These are phyloP conservation scores for Zygosaccharomyces pseudobailii DNA, from an alignment of 1,139 yeast genomes.

Conservation along the genomic window DNA sequence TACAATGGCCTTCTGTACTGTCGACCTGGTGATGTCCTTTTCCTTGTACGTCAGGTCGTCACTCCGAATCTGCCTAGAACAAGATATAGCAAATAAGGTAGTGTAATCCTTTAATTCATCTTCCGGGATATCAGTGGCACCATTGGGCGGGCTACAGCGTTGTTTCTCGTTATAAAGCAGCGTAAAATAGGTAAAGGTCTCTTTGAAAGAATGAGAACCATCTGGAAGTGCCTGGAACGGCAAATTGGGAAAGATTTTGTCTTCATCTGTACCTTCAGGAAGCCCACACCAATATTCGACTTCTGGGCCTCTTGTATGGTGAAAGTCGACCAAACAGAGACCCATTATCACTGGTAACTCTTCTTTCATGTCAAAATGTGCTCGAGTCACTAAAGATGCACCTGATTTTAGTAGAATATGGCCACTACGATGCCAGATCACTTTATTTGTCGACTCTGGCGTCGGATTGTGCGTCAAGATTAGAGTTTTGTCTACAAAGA, in stretches of 20 bases:
- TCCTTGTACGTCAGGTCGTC: slow-evolving; percentile 55
- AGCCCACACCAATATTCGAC: slow-evolving; percentile 87
- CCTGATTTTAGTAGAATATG: not conserved
- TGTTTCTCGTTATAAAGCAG: slow-evolving; percentile 64
- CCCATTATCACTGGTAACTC: slow-evolving; percentile 54
- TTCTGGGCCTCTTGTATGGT: slow-evolving; percentile 92
- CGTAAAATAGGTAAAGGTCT: slow-evolving; percentile 88
- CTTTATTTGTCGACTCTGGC: not conserved
- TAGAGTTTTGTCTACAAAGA: not conserved
- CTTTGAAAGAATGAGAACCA: slow-evolving; percentile 89
- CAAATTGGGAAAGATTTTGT: slow-evolving; percentile 71
- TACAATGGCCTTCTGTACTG: slow-evolving; percentile 88
- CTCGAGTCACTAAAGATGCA: slow-evolving; percentile 4
- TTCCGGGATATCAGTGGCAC: slow-evolving; percentile 34
- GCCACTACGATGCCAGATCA: not conserved
- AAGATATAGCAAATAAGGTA: slow-evolving; percentile 88
- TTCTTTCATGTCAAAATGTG: slow-evolving; percentile 12
- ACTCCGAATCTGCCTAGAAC: slow-evolving; percentile 77
- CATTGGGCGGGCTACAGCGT: slow-evolving; percentile 25
- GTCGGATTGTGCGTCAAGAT: not conserved
- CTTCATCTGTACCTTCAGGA: slow-evolving; percentile 40
- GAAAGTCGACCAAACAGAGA: slow-evolving; percentile 86
- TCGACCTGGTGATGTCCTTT: slow-evolving; percentile 74
- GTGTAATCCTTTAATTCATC: slow-evolving; percentile 44
- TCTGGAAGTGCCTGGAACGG: slow-evolving; percentile 96